Conservation (phyloP, 768 basidiomycete species). For the Leccinum fibrillosum region DNA sequence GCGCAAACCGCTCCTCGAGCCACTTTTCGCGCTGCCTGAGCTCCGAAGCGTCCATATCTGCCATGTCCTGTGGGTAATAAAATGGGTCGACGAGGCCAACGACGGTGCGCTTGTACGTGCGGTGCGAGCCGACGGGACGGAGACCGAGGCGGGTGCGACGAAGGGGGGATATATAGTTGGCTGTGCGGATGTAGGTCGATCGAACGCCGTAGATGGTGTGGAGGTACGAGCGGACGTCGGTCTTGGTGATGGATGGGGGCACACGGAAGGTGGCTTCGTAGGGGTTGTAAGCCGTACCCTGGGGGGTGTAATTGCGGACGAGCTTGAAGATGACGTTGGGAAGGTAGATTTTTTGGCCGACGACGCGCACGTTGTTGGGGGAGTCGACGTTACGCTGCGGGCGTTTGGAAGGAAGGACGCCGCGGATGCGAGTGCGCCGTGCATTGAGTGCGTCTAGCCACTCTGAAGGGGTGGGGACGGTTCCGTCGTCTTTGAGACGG, state of each 20-base stretch:
- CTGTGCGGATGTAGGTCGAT: constrained; percentile 94
- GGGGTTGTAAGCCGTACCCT: constrained; percentile 84
- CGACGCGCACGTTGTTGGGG: constrained; percentile 44
- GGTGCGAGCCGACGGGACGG: constrained; percentile 34
- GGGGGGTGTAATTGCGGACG: constrained; percentile 76
- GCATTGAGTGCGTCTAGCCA: constrained; percentile 58
- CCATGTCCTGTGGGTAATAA: constrained; percentile 81
- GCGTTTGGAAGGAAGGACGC: constrained; percentile 42
- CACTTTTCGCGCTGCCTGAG: constrained; percentile 54
- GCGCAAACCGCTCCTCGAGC: constrained; percentile 59
- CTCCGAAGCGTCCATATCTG: constrained; percentile 67
- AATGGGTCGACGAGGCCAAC: constrained; percentile 92
- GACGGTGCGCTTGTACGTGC: constrained; percentile 86
- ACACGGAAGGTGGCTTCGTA: constrained; percentile 94
- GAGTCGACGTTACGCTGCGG: constrained; percentile 27
- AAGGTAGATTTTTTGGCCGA: constrained; percentile 84
- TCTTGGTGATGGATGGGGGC: constrained; percentile 87
- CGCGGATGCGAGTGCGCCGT: constrained; percentile 65
- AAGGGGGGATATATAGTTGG: constrained; percentile 73
- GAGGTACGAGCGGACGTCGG: constrained; percentile 86
- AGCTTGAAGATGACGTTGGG: constrained; percentile 84
- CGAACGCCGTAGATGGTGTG: constrained; percentile 80
- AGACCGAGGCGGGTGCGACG: constrained; percentile 28
- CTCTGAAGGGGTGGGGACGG: constrained; percentile 45
- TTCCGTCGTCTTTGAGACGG: constrained; percentile 30